phyloP scores from a whole-genome alignment of 1,284 basidiomycete species.

The Ganoderma lucidum region DNA sequence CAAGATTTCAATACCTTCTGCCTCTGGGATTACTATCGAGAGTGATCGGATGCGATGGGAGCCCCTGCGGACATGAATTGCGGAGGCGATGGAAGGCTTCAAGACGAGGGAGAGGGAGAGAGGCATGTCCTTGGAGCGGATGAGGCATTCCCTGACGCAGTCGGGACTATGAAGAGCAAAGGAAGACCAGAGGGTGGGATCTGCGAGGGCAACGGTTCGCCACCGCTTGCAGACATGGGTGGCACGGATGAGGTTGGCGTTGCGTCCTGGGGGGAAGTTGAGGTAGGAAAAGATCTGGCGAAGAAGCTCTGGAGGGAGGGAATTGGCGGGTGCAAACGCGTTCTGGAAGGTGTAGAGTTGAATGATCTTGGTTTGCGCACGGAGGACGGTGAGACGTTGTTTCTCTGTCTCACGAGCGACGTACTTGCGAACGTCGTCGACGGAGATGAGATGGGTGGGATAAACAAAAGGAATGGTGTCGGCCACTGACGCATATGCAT shows the following conservation, averaged over 20 bases:
- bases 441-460: neutral
- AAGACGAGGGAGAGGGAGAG: slow-evolving; percentile 4
- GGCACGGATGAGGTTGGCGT: slow-evolving; percentile 7
- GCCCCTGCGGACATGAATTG: neutral
- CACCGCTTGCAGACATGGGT: slow-evolving; percentile 18
- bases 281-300: slow-evolving; percentile 13
- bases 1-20: neutral
- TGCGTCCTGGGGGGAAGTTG: neutral
- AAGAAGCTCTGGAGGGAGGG: slow-evolving; percentile 16
- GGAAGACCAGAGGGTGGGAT: slow-evolving; percentile 13
- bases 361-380: neutral
- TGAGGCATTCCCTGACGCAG: slow-evolving; percentile 12
- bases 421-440: slow-evolving; percentile 1
- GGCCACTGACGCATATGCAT: neutral
- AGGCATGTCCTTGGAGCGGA: slow-evolving; percentile 14
- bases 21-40: slow-evolving; percentile 1
- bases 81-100: neutral
- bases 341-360: slow-evolving; percentile 6
- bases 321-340: slow-evolving; percentile 4
- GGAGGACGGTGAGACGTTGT: neutral
- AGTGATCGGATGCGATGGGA: slow-evolving; percentile 14
- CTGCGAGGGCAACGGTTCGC: slow-evolving; percentile 10
- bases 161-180: slow-evolving; percentile 14
- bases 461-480: neutral
- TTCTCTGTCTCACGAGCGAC: neutral